Evolutionary conservation across 1,284 basidiomycete genomes (phyloP).

Genomic region (Tetrapyrgos nigripes): DNA sequence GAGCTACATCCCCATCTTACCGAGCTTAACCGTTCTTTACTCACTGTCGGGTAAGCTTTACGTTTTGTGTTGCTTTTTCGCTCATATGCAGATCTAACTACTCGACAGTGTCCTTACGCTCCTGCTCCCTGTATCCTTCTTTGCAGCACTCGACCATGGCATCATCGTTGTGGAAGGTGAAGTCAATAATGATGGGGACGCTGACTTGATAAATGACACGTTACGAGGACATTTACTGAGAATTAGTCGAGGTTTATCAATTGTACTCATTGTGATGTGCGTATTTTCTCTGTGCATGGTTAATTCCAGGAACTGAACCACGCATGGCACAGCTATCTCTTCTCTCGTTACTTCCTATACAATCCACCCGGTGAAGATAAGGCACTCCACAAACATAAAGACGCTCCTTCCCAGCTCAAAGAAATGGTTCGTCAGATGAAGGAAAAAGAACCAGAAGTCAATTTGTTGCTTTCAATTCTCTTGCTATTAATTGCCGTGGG

Average conservation of each 20-base stretch:
- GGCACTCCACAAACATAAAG: slow-evolving; percentile 44
- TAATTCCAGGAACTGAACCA: not conserved
- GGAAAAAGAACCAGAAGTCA: slow-evolving; percentile 57
- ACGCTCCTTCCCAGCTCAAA: slow-evolving; percentile 52
- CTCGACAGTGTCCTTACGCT: slow-evolving; percentile 63
- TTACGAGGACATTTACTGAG: slow-evolving; percentile 53
- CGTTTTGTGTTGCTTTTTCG: not conserved
- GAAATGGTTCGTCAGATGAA: slow-evolving; percentile 48
- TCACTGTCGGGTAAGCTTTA: slow-evolving; percentile 60
- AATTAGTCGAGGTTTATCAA: slow-evolving; percentile 67
- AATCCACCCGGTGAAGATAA: slow-evolving; percentile 66
- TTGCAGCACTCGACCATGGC: slow-evolving; percentile 59
- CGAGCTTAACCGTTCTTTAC: slow-evolving; percentile 68
- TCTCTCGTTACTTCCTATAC: slow-evolving; percentile 69
- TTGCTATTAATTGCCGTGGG: slow-evolving; percentile 58
- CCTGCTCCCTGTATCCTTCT: slow-evolving; percentile 69
- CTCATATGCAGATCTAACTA: not conserved
- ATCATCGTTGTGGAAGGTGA: not conserved
- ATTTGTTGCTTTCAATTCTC: slow-evolving; percentile 61
- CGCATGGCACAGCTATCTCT: slow-evolving; percentile 55
- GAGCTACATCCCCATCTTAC: slow-evolving; percentile 55
- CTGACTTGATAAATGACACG: slow-evolving; percentile 47
- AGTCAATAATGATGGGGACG: not conserved
- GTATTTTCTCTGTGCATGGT: slow-evolving; percentile 23
- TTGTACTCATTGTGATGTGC: slow-evolving; percentile 66